phyloP scores from a whole-genome alignment of 2,329 filamentous ascomycete species.

The Biscogniauxia marginata region DNA sequence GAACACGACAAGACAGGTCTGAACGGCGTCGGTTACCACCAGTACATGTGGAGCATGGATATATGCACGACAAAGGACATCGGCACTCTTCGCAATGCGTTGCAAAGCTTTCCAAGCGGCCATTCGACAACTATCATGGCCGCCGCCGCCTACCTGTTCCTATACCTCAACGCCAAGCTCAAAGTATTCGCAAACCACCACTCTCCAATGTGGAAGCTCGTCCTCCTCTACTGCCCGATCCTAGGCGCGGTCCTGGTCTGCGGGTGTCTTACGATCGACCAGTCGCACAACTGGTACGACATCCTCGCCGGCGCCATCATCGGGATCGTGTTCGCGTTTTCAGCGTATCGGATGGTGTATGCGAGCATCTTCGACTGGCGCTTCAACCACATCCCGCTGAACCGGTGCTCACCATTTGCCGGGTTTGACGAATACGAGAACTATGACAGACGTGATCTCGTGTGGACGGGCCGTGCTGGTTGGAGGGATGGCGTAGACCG shows the following conservation, averaged over 20 bases:
- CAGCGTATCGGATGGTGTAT: slow-evolving; percentile 64
- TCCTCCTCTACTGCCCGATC: slow-evolving; percentile 56
- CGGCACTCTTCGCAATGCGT: slow-evolving; percentile 56
- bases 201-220: slow-evolving; percentile 65
- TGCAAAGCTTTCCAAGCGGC: slow-evolving; percentile 67
- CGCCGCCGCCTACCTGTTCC: slow-evolving; percentile 60
- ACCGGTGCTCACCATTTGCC: slow-evolving; percentile 22
- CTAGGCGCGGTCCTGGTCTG: slow-evolving; percentile 60
- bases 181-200: slow-evolving; percentile 69
- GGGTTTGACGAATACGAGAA: background rate
- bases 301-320: slow-evolving; percentile 63
- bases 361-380: slow-evolving; percentile 69
- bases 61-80: slow-evolving; percentile 58
- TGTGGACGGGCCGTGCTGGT: slow-evolving; percentile 11
- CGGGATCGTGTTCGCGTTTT: slow-evolving; percentile 61
- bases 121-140: slow-evolving; percentile 66
- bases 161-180: slow-evolving; percentile 71
- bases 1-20: background rate
- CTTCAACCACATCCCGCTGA: slow-evolving; percentile 65
- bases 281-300: slow-evolving; percentile 70
- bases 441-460: slow-evolving; percentile 7
- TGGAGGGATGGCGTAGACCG: slow-evolving; percentile 5
- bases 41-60: slow-evolving; percentile 62
- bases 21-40: slow-evolving; percentile 49
- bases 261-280: slow-evolving; percentile 61